Evolutionary conservation across 1,284 basidiomycete species (phyloP), one percentile per base, ranked within the genome.

Genomic region (Malassezia sympodialis): DNA sequence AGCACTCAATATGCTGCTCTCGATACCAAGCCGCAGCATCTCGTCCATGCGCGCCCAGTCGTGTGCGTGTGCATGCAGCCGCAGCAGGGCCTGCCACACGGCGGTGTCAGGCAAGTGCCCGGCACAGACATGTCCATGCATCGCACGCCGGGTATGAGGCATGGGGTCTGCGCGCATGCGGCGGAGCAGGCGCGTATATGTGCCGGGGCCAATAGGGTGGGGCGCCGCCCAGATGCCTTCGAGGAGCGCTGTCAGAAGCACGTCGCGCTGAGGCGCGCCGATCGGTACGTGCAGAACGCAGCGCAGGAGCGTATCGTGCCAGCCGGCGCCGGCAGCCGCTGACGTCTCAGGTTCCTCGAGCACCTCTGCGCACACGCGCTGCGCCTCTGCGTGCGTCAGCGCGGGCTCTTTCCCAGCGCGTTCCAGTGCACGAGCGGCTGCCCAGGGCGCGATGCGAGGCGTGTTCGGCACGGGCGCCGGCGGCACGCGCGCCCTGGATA

Each of bases 71-170:
- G 30, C 49, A 35, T 56, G 49, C 3, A 49, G 37, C 19, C 48
- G 43, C 31, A 56, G 42, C 49, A 56, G 12, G 15, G 54, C 43
- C n/a, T 42, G 54, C 54, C 54, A 56, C 17, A 47, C 23, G 21
- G 39, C 41, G 7, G 35, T 19, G 23, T 17, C 14, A 8, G 31
- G 27, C n/a, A 28, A 15, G 19, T 39, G 27, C 24, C n/a, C 23
- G 26, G 39, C 37, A 24, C 32, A 39, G 12, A 53, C 30, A 40
- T 31, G 39, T 15, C 19, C 17, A 21, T 56, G 53, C 26, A 56
- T 26, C 12, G 24, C n/a, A 5, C 32, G 39, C 8, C 40, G 53
- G 17, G 53, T 51, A 32, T 31, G 34, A 14, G 46, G 46, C 32
- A 49, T 6, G 15, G 21, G 3, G 6, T 12, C 21, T 7, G 48